These are phyloP conservation scores for Tremella yokohamensis DNA, from an alignment of 768 basidiomycete genomes.

Conservation along the genomic window DNA sequence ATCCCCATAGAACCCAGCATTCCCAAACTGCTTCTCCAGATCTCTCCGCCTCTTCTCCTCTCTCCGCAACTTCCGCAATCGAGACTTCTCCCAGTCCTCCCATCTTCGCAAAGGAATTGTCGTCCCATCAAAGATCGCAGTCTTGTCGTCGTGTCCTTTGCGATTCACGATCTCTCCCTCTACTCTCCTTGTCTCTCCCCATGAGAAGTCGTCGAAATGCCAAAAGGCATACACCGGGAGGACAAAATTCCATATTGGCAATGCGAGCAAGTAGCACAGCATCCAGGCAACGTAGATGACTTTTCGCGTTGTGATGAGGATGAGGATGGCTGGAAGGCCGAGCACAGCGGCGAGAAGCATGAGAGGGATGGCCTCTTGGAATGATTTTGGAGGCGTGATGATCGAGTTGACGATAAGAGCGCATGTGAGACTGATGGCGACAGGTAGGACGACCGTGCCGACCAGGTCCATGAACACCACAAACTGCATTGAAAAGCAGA, in stretches of 20 bases:
- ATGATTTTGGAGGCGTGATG: conserved; percentile 72
- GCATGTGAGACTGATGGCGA: conserved; percentile 88
- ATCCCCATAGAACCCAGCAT: conserved; percentile 37
- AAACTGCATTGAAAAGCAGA: conserved; percentile 99
- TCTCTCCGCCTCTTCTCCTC: conserved; percentile 67
- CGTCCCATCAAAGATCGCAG: conserved; percentile 56
- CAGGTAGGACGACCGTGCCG: conserved; percentile 68
- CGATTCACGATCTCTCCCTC: conserved; percentile 76
- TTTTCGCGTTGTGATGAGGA: conserved; percentile 89
- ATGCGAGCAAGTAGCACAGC: conserved; percentile 83
- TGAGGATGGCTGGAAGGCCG: conserved; percentile 86
- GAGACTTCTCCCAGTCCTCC: conserved; percentile 98
- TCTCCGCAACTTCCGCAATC: conserved; percentile 81
- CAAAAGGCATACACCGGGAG: conserved; percentile 94
- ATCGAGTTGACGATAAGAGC: conserved; percentile 77
- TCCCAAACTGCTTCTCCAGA: conserved; percentile 62
- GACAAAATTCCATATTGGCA: conserved; percentile 95
- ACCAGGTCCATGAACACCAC: conserved; percentile 91
- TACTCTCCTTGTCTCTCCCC: conserved; percentile 98
- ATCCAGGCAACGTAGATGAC: conserved; percentile 98
- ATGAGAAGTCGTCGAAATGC: conserved; percentile 99
- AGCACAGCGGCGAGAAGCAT: conserved; percentile 84
- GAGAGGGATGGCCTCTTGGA: conserved; percentile 90
- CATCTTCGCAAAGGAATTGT: conserved; percentile 90
- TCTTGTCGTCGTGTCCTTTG: conserved; percentile 66